Conservation (phyloP, 2,329 filamentous ascomycete species). For the Fusarium newnesense region DNA sequence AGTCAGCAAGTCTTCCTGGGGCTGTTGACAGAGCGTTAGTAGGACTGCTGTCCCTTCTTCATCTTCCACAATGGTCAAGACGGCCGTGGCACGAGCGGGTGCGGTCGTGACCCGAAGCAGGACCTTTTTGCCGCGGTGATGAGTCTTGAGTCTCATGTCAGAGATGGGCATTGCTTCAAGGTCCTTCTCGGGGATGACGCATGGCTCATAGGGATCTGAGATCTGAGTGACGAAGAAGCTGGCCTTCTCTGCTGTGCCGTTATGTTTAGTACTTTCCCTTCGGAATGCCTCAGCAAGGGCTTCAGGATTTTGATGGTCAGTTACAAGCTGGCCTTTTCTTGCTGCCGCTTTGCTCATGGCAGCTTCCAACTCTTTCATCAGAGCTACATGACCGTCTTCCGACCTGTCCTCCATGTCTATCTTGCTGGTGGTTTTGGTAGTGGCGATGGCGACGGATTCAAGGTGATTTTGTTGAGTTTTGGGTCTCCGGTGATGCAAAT, state of each 20-base stretch:
- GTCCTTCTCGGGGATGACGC: not conserved
- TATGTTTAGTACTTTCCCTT: not conserved
- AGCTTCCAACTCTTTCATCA: not conserved
- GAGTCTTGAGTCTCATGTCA: slow-evolving; percentile 24
- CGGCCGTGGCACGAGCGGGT: slow-evolving; percentile 20
- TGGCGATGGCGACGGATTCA: not conserved
- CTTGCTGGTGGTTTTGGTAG: not conserved
- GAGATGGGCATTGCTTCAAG: slow-evolving; percentile 7
- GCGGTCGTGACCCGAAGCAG: slow-evolving; percentile 37
- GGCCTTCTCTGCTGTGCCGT: not conserved
- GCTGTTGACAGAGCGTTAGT: slow-evolving; percentile 56
- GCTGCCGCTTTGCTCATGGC: not conserved
- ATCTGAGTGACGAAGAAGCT: not conserved
- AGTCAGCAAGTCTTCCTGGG: slow-evolving; percentile 48
- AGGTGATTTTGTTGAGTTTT: not conserved
- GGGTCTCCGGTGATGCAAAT: not conserved
- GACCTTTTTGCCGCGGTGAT: slow-evolving; percentile 30
- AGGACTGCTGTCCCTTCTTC: slow-evolving; percentile 47
- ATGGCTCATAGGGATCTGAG: slow-evolving; percentile 9
- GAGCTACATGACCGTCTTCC: rapidly evolving
- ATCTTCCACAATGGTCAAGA: slow-evolving; percentile 53
- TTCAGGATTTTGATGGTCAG: slow-evolving; percentile 1
- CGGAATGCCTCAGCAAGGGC: not conserved
- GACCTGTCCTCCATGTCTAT: slow-evolving; percentile 5
- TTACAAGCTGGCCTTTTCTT: slow-evolving; percentile 13